Evolutionary conservation across 2,329 filamentous ascomycete species (phyloP), one percentile per base, ranked within the genome.

Genomic region (Clonostachys rhizophaga): DNA sequence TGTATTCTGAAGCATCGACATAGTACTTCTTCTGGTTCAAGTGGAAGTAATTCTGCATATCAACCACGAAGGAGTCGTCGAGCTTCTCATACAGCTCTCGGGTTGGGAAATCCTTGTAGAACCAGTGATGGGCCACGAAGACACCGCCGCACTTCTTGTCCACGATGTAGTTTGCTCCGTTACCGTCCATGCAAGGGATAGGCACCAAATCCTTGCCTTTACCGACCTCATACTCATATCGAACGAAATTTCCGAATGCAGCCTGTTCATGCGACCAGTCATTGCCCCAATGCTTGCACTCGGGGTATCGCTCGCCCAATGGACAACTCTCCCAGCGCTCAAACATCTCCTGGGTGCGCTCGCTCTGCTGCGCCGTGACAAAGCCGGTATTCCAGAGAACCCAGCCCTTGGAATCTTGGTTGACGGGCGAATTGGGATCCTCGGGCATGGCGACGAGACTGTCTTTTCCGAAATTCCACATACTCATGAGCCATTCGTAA

Each of bases 401-500:
- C 9, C 54, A 47, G 14, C 64, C 64, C 34, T 61, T 57, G 44
- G 56, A 58, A 49, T 72, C 69, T 35, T 49, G 57, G 54, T 74
- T 72, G 45, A 60, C 58, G 50, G 44, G 14, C n/a, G 53, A 52
- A 45, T 69, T 61, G 7, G 72, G 70, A 45, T 76, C 73, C 47
- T 69, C 60, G 36, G 72, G 66, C 63, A 75, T 68, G 47, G 73
- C 69, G 46, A 74, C 56, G 12, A 72, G 62, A 0, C 68, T 73
- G 3, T 65, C 54, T 1, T 56, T 50, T 10, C 57, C 61, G 43
- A 74, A 60, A 46, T 68, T 62, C 72, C 72, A 75, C 39, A 68
- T 62, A 53, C 71, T 72, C 54, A 76, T 63, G 7, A 76, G 63
- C 67, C 70, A 75, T 57, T 76, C 72, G 14, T 74, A 49, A 4